Evolutionary conservation across 352 stramenopile species (phyloP).

Genomic region (Phytophthora foliorum): DNA sequence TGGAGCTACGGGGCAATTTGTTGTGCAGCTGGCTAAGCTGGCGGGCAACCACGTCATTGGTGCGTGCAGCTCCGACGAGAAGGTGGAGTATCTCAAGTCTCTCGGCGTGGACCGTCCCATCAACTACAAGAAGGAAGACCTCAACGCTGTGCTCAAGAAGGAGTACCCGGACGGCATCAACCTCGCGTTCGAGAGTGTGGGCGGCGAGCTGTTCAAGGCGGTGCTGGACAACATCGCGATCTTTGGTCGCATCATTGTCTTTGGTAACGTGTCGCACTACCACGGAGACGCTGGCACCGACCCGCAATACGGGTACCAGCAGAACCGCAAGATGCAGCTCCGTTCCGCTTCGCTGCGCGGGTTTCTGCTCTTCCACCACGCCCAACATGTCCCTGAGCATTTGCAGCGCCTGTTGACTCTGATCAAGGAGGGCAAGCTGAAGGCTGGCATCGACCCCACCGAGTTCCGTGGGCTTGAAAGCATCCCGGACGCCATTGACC

Average conservation of each 20-base stretch:
- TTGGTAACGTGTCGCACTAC: conserved; percentile 65
- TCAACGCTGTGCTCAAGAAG: conserved; percentile 44
- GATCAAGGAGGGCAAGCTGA: conserved; percentile 63
- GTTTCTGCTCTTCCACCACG: conserved; percentile 50
- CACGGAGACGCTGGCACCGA: conserved; percentile 38
- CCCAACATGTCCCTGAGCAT: conserved; percentile 44
- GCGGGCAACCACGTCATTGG: conserved; percentile 68
- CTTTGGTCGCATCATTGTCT: conserved; percentile 67
- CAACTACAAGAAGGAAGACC: conserved; percentile 73
- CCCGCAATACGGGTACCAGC: conserved; percentile 38
- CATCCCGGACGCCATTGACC: conserved; percentile 64
- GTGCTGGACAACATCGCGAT: conserved; percentile 64
- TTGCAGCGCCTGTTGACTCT: conserved; percentile 50
- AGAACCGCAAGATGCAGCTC: conserved; percentile 48
- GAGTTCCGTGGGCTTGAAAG: conserved; percentile 61
- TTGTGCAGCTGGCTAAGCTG: conserved; percentile 80
- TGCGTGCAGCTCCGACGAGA: conserved; percentile 76
- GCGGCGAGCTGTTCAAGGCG: conserved; percentile 44
- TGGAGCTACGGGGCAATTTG: conserved; percentile 82
- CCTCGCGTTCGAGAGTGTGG: conserved; percentile 49
- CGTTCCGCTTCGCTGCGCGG: conserved; percentile 52
- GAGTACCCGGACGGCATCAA: conserved; percentile 55
- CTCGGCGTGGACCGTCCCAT: conserved; percentile 65
- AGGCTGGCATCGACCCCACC: conserved; percentile 56
- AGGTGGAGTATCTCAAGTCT: conserved; percentile 70